Evolutionary conservation across 192 early-diverging fungal species (phyloP).

Genomic region (Thoreauomyces humboldtii): DNA sequence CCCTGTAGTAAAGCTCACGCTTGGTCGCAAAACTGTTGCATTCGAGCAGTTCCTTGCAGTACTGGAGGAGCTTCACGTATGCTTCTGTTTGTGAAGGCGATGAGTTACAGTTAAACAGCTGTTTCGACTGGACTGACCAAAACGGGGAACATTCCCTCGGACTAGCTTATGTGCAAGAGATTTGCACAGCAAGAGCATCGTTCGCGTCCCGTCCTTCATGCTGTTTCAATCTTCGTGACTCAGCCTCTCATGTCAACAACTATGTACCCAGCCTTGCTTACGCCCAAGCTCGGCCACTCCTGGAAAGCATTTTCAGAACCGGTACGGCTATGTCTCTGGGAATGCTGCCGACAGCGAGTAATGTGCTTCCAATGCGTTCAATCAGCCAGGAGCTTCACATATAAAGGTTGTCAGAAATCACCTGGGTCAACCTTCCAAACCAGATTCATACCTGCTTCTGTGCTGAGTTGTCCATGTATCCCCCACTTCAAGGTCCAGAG

Average conservation of each 20-base stretch:
- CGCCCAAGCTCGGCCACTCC: slow-evolving; percentile 17
- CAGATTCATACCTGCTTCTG: background rate
- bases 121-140: background rate
- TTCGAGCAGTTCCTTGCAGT: slow-evolving; percentile 18
- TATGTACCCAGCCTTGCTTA: background rate
- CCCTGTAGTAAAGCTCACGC: slow-evolving; percentile 36
- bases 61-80: slow-evolving; percentile 26
- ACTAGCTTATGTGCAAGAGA: slow-evolving; percentile 1
- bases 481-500: background rate
- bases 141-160: background rate
- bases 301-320: slow-evolving; percentile 21
- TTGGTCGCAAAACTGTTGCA: slow-evolving; percentile 31
- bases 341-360: too few relatives aligned
- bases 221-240: background rate
- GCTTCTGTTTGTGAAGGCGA: slow-evolving; percentile 7
- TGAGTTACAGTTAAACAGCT: background rate
- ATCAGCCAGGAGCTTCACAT: background rate
- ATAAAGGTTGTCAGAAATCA: background rate
- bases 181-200: slow-evolving; percentile 4
- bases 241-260: background rate
- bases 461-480: background rate
- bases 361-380: background rate
- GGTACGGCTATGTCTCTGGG: background rate
- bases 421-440: background rate
- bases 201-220: background rate